Base-by-base conservation (phyloP, 208 protist species). In the Acanthamoeba lugdunensis region DNA sequence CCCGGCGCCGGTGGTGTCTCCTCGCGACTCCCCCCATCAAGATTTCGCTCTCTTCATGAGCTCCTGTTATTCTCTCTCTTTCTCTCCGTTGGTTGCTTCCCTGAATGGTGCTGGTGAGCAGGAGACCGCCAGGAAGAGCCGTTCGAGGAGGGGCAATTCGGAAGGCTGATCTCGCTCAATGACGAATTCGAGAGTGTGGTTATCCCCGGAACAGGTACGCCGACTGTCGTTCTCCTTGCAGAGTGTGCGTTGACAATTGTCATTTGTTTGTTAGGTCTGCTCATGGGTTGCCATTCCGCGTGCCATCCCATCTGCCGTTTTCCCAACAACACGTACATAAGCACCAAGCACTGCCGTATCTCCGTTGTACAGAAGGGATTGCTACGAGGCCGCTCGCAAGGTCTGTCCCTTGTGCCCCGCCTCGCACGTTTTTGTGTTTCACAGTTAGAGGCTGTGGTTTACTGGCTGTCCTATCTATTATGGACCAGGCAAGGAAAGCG, bases 231-330 rank as follows among this genome's bases (percentile, higher is more conserved):
- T 77, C 37, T 77, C 67, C 16, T 6, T 13, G 21, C 28, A 28
- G 2, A 25, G 3, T 30, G 7, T 75, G 67, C 8, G 9, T 14
- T 58, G 9, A 14, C 52, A 58, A 58, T 14, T 58, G 52, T 18
- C 52, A 14, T 58, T 14, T 58, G 23, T 71, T 71, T 8, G 8
- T 71, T 21, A 71, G 63, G 63, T 71, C 5, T 82, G 25, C 13
- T 23, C 21, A 82, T 82, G 37, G 73, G 73, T 21, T 30, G 73
- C 5, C 73, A 82, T 23, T 28, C 41, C 30, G 52, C 6, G 52
- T 82, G 73, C 37, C 73, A 82, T n/a, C 73, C 73, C 41, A n/a
- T 13, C 11, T 82, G 73, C 48, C 73, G 73, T 7, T 82, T 48
- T n/a, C n/a, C n/a, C 41, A 54, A 50, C 7, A 25, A 45, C 73